Conservation (phyloP, 1,284 basidiomycete genomes). For the Ustilago tritici region DNA sequence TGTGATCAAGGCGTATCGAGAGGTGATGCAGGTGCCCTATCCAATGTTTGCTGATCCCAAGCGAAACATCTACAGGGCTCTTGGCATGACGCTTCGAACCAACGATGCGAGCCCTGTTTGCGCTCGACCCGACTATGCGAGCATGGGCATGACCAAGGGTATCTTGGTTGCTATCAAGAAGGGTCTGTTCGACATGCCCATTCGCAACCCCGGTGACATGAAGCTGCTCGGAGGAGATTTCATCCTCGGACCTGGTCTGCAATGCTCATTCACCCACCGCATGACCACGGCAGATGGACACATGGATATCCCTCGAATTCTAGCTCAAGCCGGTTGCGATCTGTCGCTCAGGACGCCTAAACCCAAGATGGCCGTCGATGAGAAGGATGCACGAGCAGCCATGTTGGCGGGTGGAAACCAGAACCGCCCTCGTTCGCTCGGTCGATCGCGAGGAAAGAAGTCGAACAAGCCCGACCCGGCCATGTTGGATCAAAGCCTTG, state of each 20-base stretch:
- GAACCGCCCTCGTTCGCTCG: constrained; percentile 37
- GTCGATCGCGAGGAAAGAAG: constrained; percentile 36
- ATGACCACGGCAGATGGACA: constrained; percentile 63
- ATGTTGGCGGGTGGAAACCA: constrained; percentile 50
- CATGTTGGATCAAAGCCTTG: constrained; percentile 25
- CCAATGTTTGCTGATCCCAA: constrained; percentile 82
- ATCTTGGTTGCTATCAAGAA: constrained; percentile 77
- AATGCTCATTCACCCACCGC: constrained; percentile 48
- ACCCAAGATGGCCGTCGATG: constrained; percentile 27
- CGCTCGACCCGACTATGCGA: constrained; percentile 76
- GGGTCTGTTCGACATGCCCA: constrained; percentile 75
- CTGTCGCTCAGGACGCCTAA: constrained; percentile 56
- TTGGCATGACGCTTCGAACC: constrained; percentile 79
- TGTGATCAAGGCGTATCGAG: constrained; percentile 79
- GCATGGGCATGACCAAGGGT: constrained; percentile 76
- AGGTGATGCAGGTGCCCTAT: constrained; percentile 74
- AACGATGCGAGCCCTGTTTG: constrained; percentile 72
- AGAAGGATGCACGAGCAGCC: constrained; percentile 40
- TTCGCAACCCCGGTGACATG: constrained; percentile 82
- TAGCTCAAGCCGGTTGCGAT: constrained; percentile 63
- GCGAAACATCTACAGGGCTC: constrained; percentile 77
- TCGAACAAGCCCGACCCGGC: constrained; percentile 13
- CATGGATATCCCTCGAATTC: constrained; percentile 59
- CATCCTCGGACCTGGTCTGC: constrained; percentile 78
- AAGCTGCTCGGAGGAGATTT: constrained; percentile 88